These are phyloP conservation scores for Naganishia antarctica DNA, from an alignment of 768 basidiomycete genomes.

Conservation along the genomic window DNA sequence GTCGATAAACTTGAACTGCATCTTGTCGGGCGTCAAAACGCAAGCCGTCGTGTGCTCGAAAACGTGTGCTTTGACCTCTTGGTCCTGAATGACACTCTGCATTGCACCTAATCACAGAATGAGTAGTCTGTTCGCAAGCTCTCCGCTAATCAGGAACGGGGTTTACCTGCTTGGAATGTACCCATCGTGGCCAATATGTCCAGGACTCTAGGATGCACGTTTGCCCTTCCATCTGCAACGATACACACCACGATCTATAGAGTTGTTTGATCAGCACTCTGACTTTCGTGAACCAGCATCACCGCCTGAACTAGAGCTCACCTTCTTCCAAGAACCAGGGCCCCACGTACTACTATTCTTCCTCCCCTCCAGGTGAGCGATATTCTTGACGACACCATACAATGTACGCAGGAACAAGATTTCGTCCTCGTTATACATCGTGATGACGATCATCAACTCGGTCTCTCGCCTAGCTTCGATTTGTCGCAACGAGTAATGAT, in stretches of 20 bases:
- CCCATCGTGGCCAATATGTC: conserved; percentile 49
- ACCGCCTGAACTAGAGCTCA: too few species aligned
- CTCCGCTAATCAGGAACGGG: too few species aligned
- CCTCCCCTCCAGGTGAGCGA: conserved; percentile 79
- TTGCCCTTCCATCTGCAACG: conserved; percentile 76
- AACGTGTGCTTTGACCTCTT: conserved; percentile 74
- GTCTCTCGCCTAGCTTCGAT: conserved; percentile 74
- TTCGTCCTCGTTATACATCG: conserved; percentile 93
- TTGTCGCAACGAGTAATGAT: conserved; percentile 79
- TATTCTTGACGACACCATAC: conserved; percentile 93
- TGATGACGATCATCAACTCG: conserved; percentile 88
- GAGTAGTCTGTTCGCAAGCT: conserved; percentile 21
- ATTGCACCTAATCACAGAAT: conserved; percentile 48
- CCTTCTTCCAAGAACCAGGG: conserved; percentile 95
- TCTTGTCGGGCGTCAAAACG: conserved; percentile 43
- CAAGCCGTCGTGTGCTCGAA: conserved; percentile 61
- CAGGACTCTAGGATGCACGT: conserved; percentile 64
- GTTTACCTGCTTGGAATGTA: conserved; percentile 47
- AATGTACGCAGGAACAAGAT: conserved; percentile 80
- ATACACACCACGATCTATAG: conserved; percentile 77
- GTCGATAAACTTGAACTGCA: conserved; percentile 47
- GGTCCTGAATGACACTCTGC: conserved; percentile 65
- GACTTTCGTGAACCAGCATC: too few species aligned
- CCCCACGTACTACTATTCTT: conserved; percentile 92
- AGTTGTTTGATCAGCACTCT: background rate